Percentiles rank a stretch among this genome's conserved stretches.
phyloP scores from a whole-genome alignment of 208 protist species.

The Acanthamoeba royreba region DNA sequence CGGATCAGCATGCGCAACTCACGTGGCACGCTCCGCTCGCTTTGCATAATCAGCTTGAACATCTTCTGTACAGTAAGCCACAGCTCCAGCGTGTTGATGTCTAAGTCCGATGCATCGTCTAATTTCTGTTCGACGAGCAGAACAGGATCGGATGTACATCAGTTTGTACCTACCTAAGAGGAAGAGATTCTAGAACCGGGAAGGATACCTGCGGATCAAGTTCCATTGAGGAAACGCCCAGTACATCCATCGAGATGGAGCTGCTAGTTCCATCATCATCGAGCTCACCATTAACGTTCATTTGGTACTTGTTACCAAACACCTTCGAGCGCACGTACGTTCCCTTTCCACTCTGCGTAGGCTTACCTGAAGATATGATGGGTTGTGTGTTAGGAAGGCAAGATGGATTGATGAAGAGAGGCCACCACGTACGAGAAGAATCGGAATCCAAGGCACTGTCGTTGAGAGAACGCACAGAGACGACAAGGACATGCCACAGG shows the following conservation, averaged over 20 bases:
- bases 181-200: not conserved
- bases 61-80: slow-evolving; percentile 17
- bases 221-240: not conserved
- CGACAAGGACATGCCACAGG: too few species aligned
- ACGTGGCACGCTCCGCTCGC: not conserved
- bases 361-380: not conserved
- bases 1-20: not conserved
- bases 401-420: too few species aligned
- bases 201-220: not conserved
- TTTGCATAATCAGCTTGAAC: not conserved
- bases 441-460: not conserved
- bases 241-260: not conserved
- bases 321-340: not conserved
- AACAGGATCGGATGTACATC: not conserved
- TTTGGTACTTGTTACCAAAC: not conserved
- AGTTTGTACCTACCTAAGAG: not conserved
- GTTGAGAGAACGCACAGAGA: too few species aligned
- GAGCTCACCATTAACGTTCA: not conserved
- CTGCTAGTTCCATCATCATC: not conserved
- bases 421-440: too few species aligned
- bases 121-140: not conserved
- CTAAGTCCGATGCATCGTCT: not conserved
- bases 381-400: not conserved
- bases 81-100: slow-evolving; percentile 32
- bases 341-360: not conserved